Base-by-base conservation (phyloP, 192 early-diverging fungal species). In the Umbelopsis isabellina region DNA sequence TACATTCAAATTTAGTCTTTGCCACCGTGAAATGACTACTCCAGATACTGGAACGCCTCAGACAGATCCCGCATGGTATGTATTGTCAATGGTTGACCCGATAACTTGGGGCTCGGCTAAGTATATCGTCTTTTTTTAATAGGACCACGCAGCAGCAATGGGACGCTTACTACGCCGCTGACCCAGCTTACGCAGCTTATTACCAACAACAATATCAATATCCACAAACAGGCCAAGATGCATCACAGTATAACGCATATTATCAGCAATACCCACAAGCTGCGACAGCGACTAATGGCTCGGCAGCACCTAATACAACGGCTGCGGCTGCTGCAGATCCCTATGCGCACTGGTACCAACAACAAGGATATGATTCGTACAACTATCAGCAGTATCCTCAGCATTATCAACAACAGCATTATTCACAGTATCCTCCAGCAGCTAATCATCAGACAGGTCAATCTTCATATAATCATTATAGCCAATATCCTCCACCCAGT, bases 101-200 rank as follows among this genome's bases (percentile, higher is more conserved):
- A 3, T 37, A 4, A 0, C 25, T 35, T 61, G 12, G 12, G 15
- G 4, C 30, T 12, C 2, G 3, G 37, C 15, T 61, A 35, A 61
- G 10, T 35, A 33, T 6, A 33, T n/a, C 2, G 30, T 16, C 5
- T 23, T 4, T 35, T 0, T 30, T 33, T n/a, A n/a, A 30, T 16
- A 61, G 55, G 55, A 61, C 55, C 2, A 12, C 18, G 15, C 55
- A 61, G 33, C 55, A 61, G n/a, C 55, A 61, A 35, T 61, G 55
- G 55, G 55, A 61, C 7, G 55, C 55, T 61, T 61, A 61, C 30
- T 52, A 70, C 30, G 68, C 68, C 15, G 10, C 48, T 33, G 68
- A 70, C 13, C 68, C 68, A 23, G 68, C 46, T 46, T 70, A 70
- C 37, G 47, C 68, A 22, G 49, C 68, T 41, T 70, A 55, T 18